These are phyloP conservation scores for Warburgia ugandensis DNA, from an alignment of 164 flowering plant species.

Conservation along the genomic window DNA sequence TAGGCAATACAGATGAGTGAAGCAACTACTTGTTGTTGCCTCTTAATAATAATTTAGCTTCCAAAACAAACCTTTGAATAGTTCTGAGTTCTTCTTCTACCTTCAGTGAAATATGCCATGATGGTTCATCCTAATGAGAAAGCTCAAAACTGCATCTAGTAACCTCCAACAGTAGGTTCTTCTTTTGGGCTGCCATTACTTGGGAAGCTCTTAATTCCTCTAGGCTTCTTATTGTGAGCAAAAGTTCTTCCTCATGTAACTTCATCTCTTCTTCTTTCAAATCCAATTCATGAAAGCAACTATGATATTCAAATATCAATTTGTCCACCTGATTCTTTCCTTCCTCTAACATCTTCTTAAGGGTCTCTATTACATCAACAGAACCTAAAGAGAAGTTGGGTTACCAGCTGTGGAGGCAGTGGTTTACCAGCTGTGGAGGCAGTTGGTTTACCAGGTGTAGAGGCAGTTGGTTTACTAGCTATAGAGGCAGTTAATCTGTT, in stretches of 20 bases:
- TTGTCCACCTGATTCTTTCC: slow-evolving; percentile 37
- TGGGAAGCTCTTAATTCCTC: slow-evolving; percentile 28
- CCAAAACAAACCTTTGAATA: slow-evolving; percentile 24
- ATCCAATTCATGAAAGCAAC: slow-evolving; percentile 33
- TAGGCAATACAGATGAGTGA: no score
- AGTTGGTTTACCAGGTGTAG: no score
- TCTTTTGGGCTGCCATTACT: slow-evolving; percentile 22
- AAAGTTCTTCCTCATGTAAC: slow-evolving; percentile 45
- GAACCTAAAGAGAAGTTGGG: no score
- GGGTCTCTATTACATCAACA: no score
- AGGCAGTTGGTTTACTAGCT: no score
- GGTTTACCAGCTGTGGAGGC: no score
- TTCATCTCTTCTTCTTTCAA: slow-evolving; percentile 45
- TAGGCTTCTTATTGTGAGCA: slow-evolving; percentile 16
- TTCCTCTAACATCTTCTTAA: slow-evolving; percentile 37
- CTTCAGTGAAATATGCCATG: slow-evolving; percentile 11
- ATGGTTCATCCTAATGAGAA: no score
- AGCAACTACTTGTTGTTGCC: no score
- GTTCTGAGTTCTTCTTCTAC: slow-evolving; percentile 40
- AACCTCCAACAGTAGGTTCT: slow-evolving; percentile 25
- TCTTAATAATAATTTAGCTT: slow-evolving; percentile 27
- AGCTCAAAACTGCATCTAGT: no score
- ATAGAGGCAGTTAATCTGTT: no score
- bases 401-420: no score
- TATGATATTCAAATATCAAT: slow-evolving; percentile 52